These are phyloP conservation scores for Solanum habrochaites DNA, from an alignment of 257 asterid genomes.

Conservation along the genomic window DNA sequence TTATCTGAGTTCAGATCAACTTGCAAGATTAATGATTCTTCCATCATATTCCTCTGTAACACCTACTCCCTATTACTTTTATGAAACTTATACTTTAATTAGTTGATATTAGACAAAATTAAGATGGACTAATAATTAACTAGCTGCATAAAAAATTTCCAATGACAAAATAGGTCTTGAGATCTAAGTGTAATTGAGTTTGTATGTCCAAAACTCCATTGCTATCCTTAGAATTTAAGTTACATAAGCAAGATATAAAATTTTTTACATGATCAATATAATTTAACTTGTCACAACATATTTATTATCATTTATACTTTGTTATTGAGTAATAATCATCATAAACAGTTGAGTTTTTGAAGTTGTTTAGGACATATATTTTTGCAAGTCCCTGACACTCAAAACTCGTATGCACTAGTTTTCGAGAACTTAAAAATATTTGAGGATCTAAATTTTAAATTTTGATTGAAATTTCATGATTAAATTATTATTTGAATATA, in stretches of 20 bases:
- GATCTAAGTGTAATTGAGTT: background rate
- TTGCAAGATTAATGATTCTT: background rate
- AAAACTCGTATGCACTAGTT: background rate
- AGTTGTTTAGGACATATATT: background rate
- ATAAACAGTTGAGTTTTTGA: background rate
- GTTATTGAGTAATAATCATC: background rate
- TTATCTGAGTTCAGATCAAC: background rate
- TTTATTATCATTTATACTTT: background rate
- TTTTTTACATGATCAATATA: background rate
- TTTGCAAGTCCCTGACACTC: background rate
- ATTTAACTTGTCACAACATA: background rate
- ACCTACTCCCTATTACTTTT: too few relatives aligned
- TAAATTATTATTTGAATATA: background rate
- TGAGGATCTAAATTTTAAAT: background rate
- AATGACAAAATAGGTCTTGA: background rate
- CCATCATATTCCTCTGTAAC: background rate
- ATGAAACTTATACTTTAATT: background rate
- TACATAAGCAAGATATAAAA: background rate
- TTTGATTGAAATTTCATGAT: background rate
- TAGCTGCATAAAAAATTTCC: background rate
- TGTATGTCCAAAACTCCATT: background rate
- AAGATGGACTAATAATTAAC: background rate
- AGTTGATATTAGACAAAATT: background rate
- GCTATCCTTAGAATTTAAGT: background rate
- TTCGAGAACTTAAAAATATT: background rate